Base-by-base conservation (phyloP, 2,329 filamentous ascomycete species). In the Penicillium decumbens region DNA sequence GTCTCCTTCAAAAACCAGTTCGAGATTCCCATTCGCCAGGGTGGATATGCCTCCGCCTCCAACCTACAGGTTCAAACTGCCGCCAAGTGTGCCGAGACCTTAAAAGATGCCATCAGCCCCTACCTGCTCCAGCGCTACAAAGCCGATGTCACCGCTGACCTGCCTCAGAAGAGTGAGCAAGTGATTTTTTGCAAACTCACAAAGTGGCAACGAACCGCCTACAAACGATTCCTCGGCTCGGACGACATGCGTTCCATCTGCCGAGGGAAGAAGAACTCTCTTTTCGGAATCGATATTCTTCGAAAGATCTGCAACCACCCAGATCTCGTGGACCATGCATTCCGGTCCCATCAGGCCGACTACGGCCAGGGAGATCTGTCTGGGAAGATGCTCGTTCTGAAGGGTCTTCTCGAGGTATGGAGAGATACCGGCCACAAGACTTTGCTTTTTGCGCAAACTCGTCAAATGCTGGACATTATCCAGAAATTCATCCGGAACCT, bases 291-390 rank as follows among this genome's bases (percentile, higher is more conserved):
- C 55, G 91, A 96, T 60, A 87, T 91, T 24, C 75, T 98, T 33
- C 85, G 93, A 44, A 98, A 98, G 70, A 92, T 98, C 47, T 97
- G 92, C 75, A 98, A 98, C 56, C 95, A 98, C 62, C 93, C 95
- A 0, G 93, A 98, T 71, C 76, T 98, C 1, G 75, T 87, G 1
- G 84, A 93, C 59, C 88, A 84, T 60, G 81, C 80, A 59, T 72
- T 75, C 1, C 58, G 80, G 18, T 77, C 78, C 0, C 72, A 75
- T 47, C 85, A 86, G 58, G 65, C 77, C 1, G 82, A 80, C 9
- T 97, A 91, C 74, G 93, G 93, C 3, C 82, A 79, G 54, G 80
- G 84, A 0, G 80, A 79, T 41, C 87, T 91, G 61, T 97, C 92
- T 2, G 91, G 91, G 2, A 98, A 98, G 72, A 90, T 98, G 85